These are phyloP conservation scores for Hamigera avellanea DNA, from an alignment of 495 filamentous ascomycete species.

Conservation along the genomic window DNA sequence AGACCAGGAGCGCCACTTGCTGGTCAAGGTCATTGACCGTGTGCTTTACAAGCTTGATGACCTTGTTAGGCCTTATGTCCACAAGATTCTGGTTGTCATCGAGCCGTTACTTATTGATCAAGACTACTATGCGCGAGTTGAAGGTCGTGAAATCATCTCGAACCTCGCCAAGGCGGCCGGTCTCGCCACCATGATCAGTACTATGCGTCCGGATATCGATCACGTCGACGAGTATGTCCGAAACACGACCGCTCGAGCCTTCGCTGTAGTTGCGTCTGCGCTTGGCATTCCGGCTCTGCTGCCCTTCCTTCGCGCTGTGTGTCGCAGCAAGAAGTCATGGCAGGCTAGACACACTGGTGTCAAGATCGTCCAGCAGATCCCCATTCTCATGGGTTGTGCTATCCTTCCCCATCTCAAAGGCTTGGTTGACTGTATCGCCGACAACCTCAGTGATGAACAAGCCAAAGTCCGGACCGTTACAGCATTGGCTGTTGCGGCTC, in stretches of 20 bases:
- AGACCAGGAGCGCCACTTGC: conserved; percentile 94
- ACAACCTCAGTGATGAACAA: conserved; percentile 94
- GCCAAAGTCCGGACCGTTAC: conserved; percentile 95
- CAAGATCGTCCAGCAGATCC: conserved; percentile 98
- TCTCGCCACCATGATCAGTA: conserved; percentile 97
- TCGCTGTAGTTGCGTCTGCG: conserved; percentile 94
- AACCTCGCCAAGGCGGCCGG: conserved; percentile 95
- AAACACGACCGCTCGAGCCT: conserved; percentile 95
- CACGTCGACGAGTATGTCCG: conserved; percentile 98
- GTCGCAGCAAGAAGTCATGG: conserved; percentile 97
- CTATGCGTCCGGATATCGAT: conserved; percentile 98
- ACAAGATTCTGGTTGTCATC: conserved; percentile 98
- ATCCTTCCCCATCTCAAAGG: conserved; percentile 94
- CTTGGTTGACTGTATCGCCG: conserved; percentile 90
- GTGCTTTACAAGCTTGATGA: conserved; percentile 98
- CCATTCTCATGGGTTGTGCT: conserved; percentile 98
- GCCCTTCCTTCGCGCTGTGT: conserved; percentile 91
- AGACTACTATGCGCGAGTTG: conserved; percentile 97
- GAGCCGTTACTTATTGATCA: conserved; percentile 98
- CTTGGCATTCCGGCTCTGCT: conserved; percentile 92
- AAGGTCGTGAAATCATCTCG: conserved; percentile 97
- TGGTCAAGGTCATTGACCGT: conserved; percentile 98
- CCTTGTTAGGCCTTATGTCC: conserved; percentile 89
- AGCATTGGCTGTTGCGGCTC: conserved; percentile 84
- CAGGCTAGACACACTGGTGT: conserved; percentile 98